Conservation (phyloP, 768 basidiomycete genomes). For the Neoboletus magnificus region DNA sequence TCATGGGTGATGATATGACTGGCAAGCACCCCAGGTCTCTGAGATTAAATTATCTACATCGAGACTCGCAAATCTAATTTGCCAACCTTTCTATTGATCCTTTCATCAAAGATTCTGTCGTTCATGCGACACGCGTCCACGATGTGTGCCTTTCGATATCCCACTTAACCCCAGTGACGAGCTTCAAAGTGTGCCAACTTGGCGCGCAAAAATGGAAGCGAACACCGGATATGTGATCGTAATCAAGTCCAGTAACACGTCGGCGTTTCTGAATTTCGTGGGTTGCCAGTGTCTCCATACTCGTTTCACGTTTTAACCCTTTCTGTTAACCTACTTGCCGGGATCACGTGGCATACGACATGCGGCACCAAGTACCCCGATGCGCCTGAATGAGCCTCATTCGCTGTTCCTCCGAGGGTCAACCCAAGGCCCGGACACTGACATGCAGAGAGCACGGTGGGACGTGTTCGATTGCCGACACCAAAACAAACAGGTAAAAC, state of each 20-base stretch:
- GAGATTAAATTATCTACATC: conserved; percentile 18
- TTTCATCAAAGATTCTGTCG: conserved; percentile 13
- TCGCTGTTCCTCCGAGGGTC: conserved; percentile 3
- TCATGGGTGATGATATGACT: conserved; percentile 3
- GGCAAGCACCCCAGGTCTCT: conserved; percentile 3
- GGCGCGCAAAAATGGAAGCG: conserved; percentile 24
- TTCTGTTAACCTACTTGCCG: conserved; percentile 26
- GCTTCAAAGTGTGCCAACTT: conserved; percentile 10
- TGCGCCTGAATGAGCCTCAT: background rate
- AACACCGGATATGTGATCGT: background rate
- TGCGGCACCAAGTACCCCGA: background rate
- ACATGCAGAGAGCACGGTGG: conserved; percentile 4
- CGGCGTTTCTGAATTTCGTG: conserved; percentile 12
- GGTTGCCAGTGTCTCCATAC: conserved; percentile 24
- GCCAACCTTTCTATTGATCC: conserved; percentile 7
- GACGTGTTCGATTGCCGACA: conserved; percentile 7
- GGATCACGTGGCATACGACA: conserved; percentile 21
- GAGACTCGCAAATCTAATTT: conserved; percentile 19
- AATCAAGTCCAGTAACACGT: conserved; percentile 9
- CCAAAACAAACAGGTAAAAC: conserved; percentile 1
- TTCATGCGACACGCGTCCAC: conserved; percentile 3
- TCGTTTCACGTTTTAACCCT: conserved; percentile 24
- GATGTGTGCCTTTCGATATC: conserved; percentile 12
- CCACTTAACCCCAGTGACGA: conserved; percentile 9
- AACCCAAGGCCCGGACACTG: conserved; percentile 12